Conservation (phyloP, 1,139 yeast species). For the Candida smagusa region DNA sequence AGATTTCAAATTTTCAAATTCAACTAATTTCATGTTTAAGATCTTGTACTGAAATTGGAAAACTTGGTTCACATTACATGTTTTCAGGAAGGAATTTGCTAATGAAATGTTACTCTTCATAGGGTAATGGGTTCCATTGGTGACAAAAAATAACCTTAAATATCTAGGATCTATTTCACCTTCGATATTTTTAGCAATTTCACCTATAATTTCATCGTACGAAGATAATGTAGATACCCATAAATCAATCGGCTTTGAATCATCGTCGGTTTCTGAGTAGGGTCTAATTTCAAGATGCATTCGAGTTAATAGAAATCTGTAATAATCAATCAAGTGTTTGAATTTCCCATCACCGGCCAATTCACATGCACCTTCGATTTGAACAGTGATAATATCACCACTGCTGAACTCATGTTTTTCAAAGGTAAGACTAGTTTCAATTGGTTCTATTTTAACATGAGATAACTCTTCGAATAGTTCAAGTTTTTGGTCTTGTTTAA, state of each 20-base stretch:
- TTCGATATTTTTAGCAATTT: conserved; percentile 51
- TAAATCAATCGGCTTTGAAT: conserved; percentile 46
- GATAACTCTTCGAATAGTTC: conserved; percentile 69
- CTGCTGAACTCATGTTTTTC: conserved; percentile 64
- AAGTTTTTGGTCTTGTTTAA: conserved; percentile 37
- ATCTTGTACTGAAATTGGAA: conserved; percentile 69
- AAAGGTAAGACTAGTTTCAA: conserved; percentile 46
- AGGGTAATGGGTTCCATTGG: conserved; percentile 53
- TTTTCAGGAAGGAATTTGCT: conserved; percentile 48
- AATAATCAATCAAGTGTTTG: conserved; percentile 48
- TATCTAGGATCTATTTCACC: conserved; percentile 54
- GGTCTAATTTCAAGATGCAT: conserved; percentile 58
- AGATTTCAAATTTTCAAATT: conserved; percentile 71
- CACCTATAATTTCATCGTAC: conserved; percentile 57
- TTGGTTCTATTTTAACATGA: conserved; percentile 54
- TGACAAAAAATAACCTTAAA: conserved; percentile 62
- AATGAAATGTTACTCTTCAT: conserved; percentile 40
- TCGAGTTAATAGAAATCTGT: conserved; percentile 64
- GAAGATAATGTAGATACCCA: conserved; percentile 67
- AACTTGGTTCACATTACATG: conserved; percentile 43
- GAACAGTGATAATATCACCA: conserved; percentile 78
- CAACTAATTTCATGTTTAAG: conserved; percentile 68
- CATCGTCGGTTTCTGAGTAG: conserved; percentile 51
- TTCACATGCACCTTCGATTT: conserved; percentile 25
- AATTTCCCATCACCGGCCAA: conserved; percentile 19